Base-by-base conservation (phyloP, 371 early-diverging fungal genomes). In the Mucor plumbeus region DNA sequence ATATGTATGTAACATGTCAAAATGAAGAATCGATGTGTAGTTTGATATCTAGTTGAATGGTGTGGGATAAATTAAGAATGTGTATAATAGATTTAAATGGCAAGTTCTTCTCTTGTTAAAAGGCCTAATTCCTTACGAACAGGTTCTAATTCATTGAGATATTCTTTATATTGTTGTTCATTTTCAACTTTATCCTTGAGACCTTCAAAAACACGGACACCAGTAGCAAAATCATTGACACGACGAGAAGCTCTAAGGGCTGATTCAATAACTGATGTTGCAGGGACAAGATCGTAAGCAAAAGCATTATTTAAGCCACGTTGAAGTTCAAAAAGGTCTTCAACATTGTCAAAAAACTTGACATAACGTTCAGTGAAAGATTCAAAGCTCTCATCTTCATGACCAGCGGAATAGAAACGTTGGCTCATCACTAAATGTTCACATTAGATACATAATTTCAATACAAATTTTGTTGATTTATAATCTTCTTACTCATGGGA, bases 131-230 rank as follows among this genome's bases (percentile, higher is more conserved):
- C 92, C 26, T 26, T 26, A 26, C 26, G 26, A 3, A 26, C 26
- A 26, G 26, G 26, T 75, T 89, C 88, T 68, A 97, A 87, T 71
- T 91, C 95, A 58, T 87, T 81, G 61, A 97, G 76, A 81, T 95
- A 97, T 73, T 91, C 82, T 72, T 92, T 70, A 85, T 96, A 98
- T 76, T 95, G 92, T 64, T 78, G 75, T 62, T 90, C 87, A 77
- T 87, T 91, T 68, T 91, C 89, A 38, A 91, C 89, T 89, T 95
- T 97, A 68, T 90, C 88, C 87, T 95, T 91, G 58, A 97, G 73
- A 58, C 92, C 97, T 80, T 96, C 97, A 68, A 98, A 90, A 69
- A 97, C 87, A 65, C 97, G 90, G 53, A 95, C 94, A 48, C 94
- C 94, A 33, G 95, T 95, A 59, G 97, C 86, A 71, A 88, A 97